Evolutionary conservation across 164 flowering plant species (phyloP).

Genomic region (Taxillus chinensis): DNA sequence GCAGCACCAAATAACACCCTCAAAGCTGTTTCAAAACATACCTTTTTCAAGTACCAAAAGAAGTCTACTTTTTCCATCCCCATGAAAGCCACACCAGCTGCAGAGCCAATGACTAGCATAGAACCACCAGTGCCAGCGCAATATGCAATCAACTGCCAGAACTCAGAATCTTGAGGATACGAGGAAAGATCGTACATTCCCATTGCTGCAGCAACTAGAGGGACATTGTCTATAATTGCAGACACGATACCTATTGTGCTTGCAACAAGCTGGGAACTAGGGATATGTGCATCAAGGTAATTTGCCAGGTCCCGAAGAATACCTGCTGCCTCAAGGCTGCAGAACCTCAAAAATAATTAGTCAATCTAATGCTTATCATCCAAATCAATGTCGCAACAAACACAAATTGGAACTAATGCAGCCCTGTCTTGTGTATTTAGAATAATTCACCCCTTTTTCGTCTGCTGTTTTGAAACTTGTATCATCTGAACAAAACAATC

Average conservation of each 20-base stretch:
- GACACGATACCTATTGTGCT: slow-evolving; percentile 89
- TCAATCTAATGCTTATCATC: too few relatives aligned
- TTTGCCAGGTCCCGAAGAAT: slow-evolving; percentile 83
- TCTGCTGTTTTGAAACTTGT: too few relatives aligned
- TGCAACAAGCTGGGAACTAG: slow-evolving; percentile 71
- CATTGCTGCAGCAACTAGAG: slow-evolving; percentile 94
- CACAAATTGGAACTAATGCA: too few relatives aligned
- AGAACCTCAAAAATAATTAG: neutral
- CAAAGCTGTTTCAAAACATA: slow-evolving; percentile 12
- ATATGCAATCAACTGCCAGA: slow-evolving; percentile 88
- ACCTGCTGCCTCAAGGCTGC: slow-evolving; percentile 95
- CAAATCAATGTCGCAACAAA: too few relatives aligned
- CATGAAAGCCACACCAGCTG: slow-evolving; percentile 99
- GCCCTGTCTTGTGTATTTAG: too few relatives aligned
- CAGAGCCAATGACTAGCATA: slow-evolving; percentile 91
- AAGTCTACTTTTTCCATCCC: slow-evolving; percentile 97
- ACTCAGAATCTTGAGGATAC: slow-evolving; percentile 79
- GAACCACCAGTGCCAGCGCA: slow-evolving; percentile 99
- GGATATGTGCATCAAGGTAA: slow-evolving; percentile 81
- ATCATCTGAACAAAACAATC: too few relatives aligned
- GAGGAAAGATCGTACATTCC: slow-evolving; percentile 93
- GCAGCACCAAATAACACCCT: neutral
- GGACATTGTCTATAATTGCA: slow-evolving; percentile 93
- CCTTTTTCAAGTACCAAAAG: slow-evolving; percentile 97
- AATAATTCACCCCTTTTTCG: too few relatives aligned